Evolutionary conservation across 2,329 filamentous ascomycete genomes (phyloP), one percentile per base, ranked within the genome.

Genomic region (Colletotrichum acutatum): DNA sequence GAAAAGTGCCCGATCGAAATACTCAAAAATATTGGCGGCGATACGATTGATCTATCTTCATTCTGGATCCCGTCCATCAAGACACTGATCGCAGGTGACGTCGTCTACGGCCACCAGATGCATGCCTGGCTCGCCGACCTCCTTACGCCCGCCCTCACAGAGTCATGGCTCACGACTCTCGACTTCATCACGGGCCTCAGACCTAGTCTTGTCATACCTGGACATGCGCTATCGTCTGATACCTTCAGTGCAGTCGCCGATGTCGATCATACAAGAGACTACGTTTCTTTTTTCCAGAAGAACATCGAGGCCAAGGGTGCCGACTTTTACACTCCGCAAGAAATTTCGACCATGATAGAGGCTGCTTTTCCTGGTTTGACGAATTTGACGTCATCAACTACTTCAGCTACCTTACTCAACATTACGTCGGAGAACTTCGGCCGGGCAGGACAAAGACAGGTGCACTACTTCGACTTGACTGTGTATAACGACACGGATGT

Each of bases 61-160:
- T 66, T 74, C 34, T 74, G 72, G 72, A 68, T 74, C 4, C 68
- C 72, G 1, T 62, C 59, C 2, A 65, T 19, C 12, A 37, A 32
- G 34, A 68, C 68, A 19, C n/a, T 72, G 26, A 68, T 74, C 24
- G 68, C 72, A 0, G 72, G 72, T 0, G 68, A 72, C 65, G 32
- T 64, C 16, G 65, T 74, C 34, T 72, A 68, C 54, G n/a, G 68
- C 34, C 72, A 62, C 37, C 24, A 60, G 30, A 46, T 72, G 53
- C 72, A 74, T 52, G 32, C 54, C 11, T 74, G 72, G 72, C 68
- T 74, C 3, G 72, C 64, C 26, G 72, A 74, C 37, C 60, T 74
- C 4, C 34, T 74, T 1, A 61, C 72, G 0, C 72, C 72, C 0
- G 68, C 58, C 9, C 56, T 74, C 6, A 74, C 64, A 1, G 8